Evolutionary conservation across 2,329 filamentous ascomycete genomes (phyloP).

Genomic region (Sporothrix phasma): DNA sequence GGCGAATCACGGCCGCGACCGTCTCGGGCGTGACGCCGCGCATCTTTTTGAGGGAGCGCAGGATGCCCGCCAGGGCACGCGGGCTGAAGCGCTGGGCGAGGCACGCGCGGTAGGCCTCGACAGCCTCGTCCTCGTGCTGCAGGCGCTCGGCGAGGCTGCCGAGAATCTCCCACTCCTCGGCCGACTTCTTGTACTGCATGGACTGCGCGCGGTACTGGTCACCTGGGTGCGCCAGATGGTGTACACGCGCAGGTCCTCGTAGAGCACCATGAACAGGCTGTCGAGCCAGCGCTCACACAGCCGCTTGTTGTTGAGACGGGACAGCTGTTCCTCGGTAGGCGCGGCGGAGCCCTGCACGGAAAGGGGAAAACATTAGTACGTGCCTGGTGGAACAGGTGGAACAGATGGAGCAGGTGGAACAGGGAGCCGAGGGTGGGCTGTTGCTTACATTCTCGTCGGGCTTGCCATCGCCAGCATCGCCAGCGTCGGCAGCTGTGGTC

Average conservation of each 20-base stretch:
- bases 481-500: slow-evolving; percentile 65
- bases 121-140: slow-evolving; percentile 82
- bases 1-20: slow-evolving; percentile 73
- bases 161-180: slow-evolving; percentile 96
- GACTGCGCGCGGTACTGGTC: slow-evolving; percentile 91
- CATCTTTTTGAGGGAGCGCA: slow-evolving; percentile 61
- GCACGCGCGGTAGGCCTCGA: slow-evolving; percentile 87
- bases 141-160: slow-evolving; percentile 85
- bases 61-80: slow-evolving; percentile 77
- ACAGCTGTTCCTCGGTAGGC: slow-evolving; percentile 59
- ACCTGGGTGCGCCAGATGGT: slow-evolving; percentile 99
- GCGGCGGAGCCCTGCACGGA: slow-evolving; percentile 41
- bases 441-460: slow-evolving; percentile 59
- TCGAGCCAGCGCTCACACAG: slow-evolving; percentile 97
- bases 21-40: slow-evolving; percentile 46
- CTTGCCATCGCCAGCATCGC: slow-evolving; percentile 66
- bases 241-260: slow-evolving; percentile 95
- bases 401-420: neutral
- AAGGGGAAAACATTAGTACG: neutral
- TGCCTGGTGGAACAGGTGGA: neutral
- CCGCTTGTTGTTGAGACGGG: slow-evolving; percentile 91
- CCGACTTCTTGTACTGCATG: slow-evolving; percentile 90
- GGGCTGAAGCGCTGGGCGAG: slow-evolving; percentile 83
- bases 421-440: neutral
- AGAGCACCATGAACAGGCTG: slow-evolving; percentile 97